phyloP scores from a whole-genome alignment of 441 rosid genomes.

The Erodium trifolium region DNA sequence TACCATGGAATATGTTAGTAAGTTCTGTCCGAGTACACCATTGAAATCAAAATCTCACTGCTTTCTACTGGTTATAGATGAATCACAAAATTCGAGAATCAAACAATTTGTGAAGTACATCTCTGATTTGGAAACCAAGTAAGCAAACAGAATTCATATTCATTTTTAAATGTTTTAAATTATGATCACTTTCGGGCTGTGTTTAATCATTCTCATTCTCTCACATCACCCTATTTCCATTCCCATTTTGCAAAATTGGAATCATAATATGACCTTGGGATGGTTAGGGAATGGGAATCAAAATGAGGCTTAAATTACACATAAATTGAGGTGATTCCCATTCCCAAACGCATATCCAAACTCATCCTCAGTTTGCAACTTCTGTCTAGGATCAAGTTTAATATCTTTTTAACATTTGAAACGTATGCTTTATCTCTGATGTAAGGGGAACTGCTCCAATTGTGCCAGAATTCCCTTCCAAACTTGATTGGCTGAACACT shows the following conservation, averaged over 20 bases:
- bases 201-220: neutral
- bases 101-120: constrained; percentile 69
- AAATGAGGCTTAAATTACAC: neutral
- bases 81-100: constrained; percentile 40
- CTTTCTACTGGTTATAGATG: constrained; percentile 33
- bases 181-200: neutral
- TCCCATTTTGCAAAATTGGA: neutral
- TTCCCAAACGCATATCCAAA: neutral
- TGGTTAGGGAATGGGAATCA: neutral
- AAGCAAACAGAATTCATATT: constrained; percentile 10
- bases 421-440: constrained; percentile 15
- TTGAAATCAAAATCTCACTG: constrained; percentile 3
- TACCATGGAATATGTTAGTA: constrained; percentile 1
- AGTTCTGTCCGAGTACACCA: constrained; percentile 5
- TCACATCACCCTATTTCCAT: neutral
- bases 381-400: neutral
- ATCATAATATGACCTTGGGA: neutral
- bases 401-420: constrained; percentile 16
- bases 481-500: constrained; percentile 87
- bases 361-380: neutral
- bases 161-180: neutral
- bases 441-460: constrained; percentile 52
- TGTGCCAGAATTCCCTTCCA: constrained; percentile 81
- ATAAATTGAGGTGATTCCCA: neutral
- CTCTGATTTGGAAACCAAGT: constrained; percentile 74